A percentile compares a stretch with the other conserved stretches of the same genome.
Conservation (phyloP, 129 eudicot genomes). For the Daucus carota region DH1_v3.0 NC_030386.2:26542501-26543000, state of each 20-base stretch:
- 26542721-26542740: constrained; percentile 60
- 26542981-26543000: too few species aligned
- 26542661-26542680: constrained; percentile 40
- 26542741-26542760: constrained; percentile 52
- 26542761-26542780: too few species aligned
- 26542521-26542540: constrained; percentile 60
- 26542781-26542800: too few species aligned
- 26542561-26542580: constrained; percentile 61
- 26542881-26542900: too few species aligned
- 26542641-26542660: constrained; percentile 56
- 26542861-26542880: too few species aligned
- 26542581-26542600: constrained; percentile 53
- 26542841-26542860: too few species aligned
- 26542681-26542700: constrained; percentile 26
- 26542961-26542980: too few species aligned
- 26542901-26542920: too few species aligned
- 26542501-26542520: constrained; percentile 90
- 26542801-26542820: too few species aligned
- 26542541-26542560: not conserved
- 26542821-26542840: too few species aligned
- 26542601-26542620: constrained; percentile 83
- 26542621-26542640: constrained; percentile 97
- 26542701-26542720: constrained; percentile 23
- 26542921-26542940: too few species aligned
- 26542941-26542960: too few species aligned